These are phyloP conservation scores for Cutaneotrichosporon curvatum DNA, from an alignment of 1,284 basidiomycete genomes.

Conservation along the genomic window DNA sequence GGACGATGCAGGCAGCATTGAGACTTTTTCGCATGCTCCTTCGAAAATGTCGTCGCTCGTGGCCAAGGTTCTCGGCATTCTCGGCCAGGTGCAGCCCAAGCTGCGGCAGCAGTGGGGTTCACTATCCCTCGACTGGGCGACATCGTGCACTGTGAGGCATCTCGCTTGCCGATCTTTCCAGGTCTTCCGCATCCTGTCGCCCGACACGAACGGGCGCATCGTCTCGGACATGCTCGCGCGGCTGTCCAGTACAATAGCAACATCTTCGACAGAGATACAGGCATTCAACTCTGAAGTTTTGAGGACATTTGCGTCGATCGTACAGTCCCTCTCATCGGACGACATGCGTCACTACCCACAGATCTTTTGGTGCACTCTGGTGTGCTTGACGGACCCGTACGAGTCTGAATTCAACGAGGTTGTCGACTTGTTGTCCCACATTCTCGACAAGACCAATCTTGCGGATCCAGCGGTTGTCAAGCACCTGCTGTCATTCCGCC, in stretches of 20 bases:
- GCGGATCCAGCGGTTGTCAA: conserved; percentile 60
- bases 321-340: conserved; percentile 56
- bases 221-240: conserved; percentile 75
- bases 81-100: conserved; percentile 62
- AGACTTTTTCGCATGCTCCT: conserved; percentile 37
- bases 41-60: conserved; percentile 69
- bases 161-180: conserved; percentile 85
- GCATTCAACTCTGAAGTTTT: conserved; percentile 78
- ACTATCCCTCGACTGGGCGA: conserved; percentile 75
- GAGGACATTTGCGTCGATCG: conserved; percentile 65
- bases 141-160: conserved; percentile 74
- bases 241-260: conserved; percentile 75
- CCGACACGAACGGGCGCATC: conserved; percentile 63
- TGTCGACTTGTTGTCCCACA: conserved; percentile 59
- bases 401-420: conserved; percentile 73
- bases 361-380: conserved; percentile 79
- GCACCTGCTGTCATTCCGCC: conserved; percentile 60
- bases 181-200: conserved; percentile 76
- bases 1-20: conserved; percentile 51
- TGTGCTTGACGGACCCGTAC: conserved; percentile 73
- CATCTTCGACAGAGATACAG: conserved; percentile 62
- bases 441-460: conserved; percentile 69
- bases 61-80: conserved; percentile 58
- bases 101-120: conserved; percentile 73
- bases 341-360: conserved; percentile 61